These are phyloP conservation scores for Grifola frondosa DNA, from an alignment of 1,284 basidiomycete genomes.

Conservation along the genomic window DNA sequence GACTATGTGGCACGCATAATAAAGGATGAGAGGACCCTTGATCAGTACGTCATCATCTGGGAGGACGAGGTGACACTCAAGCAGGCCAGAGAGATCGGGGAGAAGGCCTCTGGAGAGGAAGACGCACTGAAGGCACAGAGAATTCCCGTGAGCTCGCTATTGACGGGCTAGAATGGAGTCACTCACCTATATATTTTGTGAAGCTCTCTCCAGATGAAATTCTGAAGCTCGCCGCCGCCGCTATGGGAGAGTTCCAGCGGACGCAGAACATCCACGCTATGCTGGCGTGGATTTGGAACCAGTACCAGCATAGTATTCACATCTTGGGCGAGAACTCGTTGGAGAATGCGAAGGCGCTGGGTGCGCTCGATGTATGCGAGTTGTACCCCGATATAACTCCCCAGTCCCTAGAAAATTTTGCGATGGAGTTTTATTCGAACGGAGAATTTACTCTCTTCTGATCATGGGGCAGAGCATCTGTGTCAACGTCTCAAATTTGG, in stretches of 20 bases:
- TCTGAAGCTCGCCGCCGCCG: not conserved
- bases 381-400: constrained; percentile 24
- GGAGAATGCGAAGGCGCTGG: constrained; percentile 22
- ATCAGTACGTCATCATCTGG: constrained; percentile 28
- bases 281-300: not conserved
- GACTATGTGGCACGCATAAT: constrained; percentile 23
- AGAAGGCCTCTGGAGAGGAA: constrained; percentile 16
- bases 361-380: constrained; percentile 24
- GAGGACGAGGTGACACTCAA: constrained; percentile 24
- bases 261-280: not conserved
- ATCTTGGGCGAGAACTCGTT: constrained; percentile 23
- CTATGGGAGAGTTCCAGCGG: not conserved
- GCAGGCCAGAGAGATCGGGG: constrained; percentile 15
- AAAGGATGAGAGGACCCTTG: constrained; percentile 26
- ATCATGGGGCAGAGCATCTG: too few relatives aligned
- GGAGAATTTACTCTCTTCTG: too few relatives aligned
- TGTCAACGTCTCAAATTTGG: too few relatives aligned
- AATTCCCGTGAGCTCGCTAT: constrained; percentile 6
- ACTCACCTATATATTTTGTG: not conserved
- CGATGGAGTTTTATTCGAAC: constrained; percentile 18
- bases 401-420: constrained; percentile 18
- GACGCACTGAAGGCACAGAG: constrained; percentile 8
- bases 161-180: not conserved
- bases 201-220: constrained; percentile 15
- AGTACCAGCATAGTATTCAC: constrained; percentile 22